phyloP scores from a whole-genome alignment of 225 moss, liverwort and hornwort genomes.

The Rhytidiadelphus loreus region DNA sequence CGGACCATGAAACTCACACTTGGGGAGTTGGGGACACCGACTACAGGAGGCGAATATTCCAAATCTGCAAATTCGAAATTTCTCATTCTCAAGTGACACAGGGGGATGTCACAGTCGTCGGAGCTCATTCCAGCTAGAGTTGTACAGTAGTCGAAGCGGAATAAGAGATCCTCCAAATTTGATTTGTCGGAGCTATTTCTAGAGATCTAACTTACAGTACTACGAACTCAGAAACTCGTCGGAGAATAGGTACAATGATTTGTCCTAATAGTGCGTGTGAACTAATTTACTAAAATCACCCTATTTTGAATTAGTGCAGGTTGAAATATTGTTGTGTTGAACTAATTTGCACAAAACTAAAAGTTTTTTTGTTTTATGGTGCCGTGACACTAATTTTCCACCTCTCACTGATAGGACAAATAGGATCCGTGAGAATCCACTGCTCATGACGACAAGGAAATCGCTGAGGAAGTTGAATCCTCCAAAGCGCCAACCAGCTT shows the following conservation, averaged over 20 bases:
- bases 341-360: background rate
- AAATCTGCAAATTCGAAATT: background rate
- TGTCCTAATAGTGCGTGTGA: background rate
- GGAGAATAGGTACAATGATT: background rate
- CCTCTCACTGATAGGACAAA: background rate
- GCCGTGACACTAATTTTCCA: background rate
- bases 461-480: background rate
- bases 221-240: background rate
- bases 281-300: background rate
- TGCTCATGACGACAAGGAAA: background rate
- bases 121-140: background rate
- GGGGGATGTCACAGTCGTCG: background rate
- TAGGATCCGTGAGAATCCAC: background rate
- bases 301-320: background rate
- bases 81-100: background rate
- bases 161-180: background rate
- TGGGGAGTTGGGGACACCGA: background rate
- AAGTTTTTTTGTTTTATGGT: background rate
- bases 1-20: background rate
- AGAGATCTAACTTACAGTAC: background rate
- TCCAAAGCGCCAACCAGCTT: background rate
- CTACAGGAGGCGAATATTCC: background rate
- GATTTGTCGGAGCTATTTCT: background rate
- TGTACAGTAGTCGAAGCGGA: background rate
- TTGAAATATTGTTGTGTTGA: background rate